These are phyloP conservation scores for Paralagenidium karlingii DNA, from an alignment of 352 stramenopile genomes.

Conservation along the genomic window DNA sequence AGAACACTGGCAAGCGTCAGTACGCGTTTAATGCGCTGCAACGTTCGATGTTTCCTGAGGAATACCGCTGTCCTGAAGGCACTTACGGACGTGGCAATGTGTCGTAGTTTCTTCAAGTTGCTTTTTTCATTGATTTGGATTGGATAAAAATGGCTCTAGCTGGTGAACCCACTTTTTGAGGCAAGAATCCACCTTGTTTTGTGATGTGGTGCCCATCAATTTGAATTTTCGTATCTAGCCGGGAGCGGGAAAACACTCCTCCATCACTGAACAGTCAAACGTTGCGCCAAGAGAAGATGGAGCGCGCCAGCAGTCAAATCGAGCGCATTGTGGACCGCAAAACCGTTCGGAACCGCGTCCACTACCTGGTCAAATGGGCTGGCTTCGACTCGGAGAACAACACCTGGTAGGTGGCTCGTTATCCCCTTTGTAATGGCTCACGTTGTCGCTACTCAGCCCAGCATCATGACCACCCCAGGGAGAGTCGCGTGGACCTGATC, in stretches of 20 bases:
- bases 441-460: no score
- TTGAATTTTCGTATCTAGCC: no score
- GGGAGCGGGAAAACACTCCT: no score
- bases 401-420: slow-evolving; percentile 16
- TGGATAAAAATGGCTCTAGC: no score
- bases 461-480: no score
- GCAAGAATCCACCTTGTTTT: no score
- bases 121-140: no score
- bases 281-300: slow-evolving; percentile 1
- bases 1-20: slow-evolving; percentile 65
- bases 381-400: slow-evolving; percentile 1
- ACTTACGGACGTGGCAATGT: slow-evolving; percentile 71
- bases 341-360: slow-evolving; percentile 1
- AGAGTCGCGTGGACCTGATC: slow-evolving; percentile 71
- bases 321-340: slow-evolving; percentile 4
- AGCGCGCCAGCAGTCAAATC: slow-evolving; percentile 45
- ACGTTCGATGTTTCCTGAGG: slow-evolving; percentile 57
- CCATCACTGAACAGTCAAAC: no score
- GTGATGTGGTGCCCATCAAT: no score
- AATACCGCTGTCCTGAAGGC: slow-evolving; percentile 69
- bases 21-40: slow-evolving; percentile 69
- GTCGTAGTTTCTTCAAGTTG: no score
- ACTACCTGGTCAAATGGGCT: slow-evolving; percentile 5
- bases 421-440: no score
- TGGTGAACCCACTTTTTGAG: no score